Conservation (phyloP, 2,329 filamentous ascomycete species). For the Colletotrichum lini region DNA sequence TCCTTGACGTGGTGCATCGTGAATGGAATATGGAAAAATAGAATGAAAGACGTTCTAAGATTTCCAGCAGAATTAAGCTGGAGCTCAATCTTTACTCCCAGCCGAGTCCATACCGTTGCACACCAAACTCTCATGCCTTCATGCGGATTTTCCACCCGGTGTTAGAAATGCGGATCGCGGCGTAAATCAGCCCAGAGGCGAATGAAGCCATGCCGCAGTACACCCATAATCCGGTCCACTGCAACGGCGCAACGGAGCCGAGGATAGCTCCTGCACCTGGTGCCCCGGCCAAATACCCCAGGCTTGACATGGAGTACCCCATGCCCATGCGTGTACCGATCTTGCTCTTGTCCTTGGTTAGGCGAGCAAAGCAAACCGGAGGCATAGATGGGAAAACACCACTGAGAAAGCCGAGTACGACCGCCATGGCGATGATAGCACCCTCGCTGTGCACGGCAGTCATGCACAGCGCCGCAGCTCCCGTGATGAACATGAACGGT, state of each 20-base stretch:
- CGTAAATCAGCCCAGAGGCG: background rate
- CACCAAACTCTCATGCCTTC: background rate
- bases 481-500: conserved; percentile 48
- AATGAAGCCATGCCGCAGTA: conserved; percentile 22
- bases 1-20: too few relatives aligned
- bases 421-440: conserved; percentile 52
- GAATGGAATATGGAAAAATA: too few relatives aligned
- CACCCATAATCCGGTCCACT: conserved; percentile 47
- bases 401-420: conserved; percentile 59
- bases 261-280: conserved; percentile 54
- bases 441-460: conserved; percentile 51
- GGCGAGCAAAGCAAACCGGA: conserved; percentile 54
- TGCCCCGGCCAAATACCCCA: conserved; percentile 52
- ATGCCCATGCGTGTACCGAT: conserved; percentile 60
- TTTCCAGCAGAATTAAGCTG: too few relatives aligned
- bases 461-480: conserved; percentile 53
- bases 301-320: conserved; percentile 51
- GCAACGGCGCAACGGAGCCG: conserved; percentile 25
- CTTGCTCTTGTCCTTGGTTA: conserved; percentile 57
- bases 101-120: too few relatives aligned
- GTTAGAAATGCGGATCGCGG: background rate
- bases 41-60: too few relatives aligned
- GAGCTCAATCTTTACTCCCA: too few relatives aligned
- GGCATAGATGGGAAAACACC: conserved; percentile 60
- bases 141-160: background rate